A percentile compares a stretch with the other conserved stretches of the same genome.
Evolutionary conservation across 2,329 filamentous ascomycete species (phyloP).

Genomic region (Amauroascus niger): DNA sequence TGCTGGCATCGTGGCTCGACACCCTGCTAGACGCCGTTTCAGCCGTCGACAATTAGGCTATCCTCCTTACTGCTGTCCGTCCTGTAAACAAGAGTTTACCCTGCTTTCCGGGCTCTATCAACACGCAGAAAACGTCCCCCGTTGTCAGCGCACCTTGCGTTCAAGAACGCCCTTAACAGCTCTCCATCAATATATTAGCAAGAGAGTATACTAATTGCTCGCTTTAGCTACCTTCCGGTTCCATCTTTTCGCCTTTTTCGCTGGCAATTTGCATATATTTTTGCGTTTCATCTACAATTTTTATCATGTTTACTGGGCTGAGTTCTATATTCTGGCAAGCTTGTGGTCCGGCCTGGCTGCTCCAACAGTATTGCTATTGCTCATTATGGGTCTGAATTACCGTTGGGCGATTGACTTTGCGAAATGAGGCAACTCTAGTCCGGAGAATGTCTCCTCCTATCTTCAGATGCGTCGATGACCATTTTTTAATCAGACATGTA

Average conservation of each 20-base stretch:
- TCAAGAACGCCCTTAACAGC: background rate
- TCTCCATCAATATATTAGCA: slow-evolving; percentile 1
- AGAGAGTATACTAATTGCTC: background rate
- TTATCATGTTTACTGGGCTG: no score
- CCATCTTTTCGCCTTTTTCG: background rate
- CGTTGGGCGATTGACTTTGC: no score
- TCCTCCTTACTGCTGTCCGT: slow-evolving; percentile 16
- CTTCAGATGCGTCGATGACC: no score
- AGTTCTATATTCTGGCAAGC: background rate
- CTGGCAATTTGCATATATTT: no score
- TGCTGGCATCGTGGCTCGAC: background rate
- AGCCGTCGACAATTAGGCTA: background rate
- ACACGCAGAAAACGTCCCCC: slow-evolving; percentile 17
- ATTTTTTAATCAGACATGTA: no score
- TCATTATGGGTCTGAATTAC: no score
- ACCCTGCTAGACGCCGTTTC: background rate
- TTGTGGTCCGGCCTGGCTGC: no score
- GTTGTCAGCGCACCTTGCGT: background rate
- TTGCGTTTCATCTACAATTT: no score
- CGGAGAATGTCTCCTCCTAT: no score
- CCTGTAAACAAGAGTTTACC: slow-evolving; percentile 15
- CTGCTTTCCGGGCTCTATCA: slow-evolving; percentile 19
- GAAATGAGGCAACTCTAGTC: no score
- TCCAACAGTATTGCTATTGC: no score
- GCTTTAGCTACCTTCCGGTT: background rate